These are phyloP conservation scores for Soucietia sequanensis DNA, from an alignment of 805 yeast genomes.

Conservation along the genomic window DNA sequence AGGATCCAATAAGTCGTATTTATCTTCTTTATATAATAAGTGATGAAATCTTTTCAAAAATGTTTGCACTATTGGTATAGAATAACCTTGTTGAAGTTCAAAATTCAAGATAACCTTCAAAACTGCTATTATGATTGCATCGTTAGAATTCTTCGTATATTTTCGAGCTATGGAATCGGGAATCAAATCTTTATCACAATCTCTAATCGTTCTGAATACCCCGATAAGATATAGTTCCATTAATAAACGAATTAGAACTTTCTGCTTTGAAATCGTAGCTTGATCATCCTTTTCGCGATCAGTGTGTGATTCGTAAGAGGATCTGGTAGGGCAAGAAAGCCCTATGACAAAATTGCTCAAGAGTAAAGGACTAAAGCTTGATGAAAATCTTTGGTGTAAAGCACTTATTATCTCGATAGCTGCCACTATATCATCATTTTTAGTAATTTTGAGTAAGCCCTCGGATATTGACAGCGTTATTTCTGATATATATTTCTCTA, in stretches of 20 bases:
- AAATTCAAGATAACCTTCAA: conserved; percentile 28
- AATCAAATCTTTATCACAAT: conserved; percentile 36
- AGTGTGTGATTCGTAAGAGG: conserved; percentile 14
- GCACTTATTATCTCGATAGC: conserved; percentile 67
- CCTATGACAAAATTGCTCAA: conserved; percentile 41
- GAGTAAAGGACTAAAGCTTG: conserved; percentile 50
- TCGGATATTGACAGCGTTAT: conserved; percentile 62
- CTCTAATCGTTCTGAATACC: conserved; percentile 47
- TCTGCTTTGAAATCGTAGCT: conserved; percentile 41
- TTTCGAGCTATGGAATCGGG: conserved; percentile 45
- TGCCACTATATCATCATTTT: conserved; percentile 57
- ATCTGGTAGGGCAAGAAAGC: conserved; percentile 27
- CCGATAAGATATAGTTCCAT: conserved; percentile 61
- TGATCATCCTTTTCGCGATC: conserved; percentile 33
- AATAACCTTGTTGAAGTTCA: conserved; percentile 26
- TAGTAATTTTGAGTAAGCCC: conserved; percentile 51
- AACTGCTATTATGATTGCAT: conserved; percentile 20
- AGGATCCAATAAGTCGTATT: conserved; percentile 20
- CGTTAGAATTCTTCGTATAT: conserved; percentile 17
- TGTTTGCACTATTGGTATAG: conserved; percentile 40
- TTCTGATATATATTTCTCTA: conserved; percentile 76
- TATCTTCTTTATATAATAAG: conserved; percentile 26
- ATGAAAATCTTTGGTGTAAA: conserved; percentile 71
- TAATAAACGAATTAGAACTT: conserved; percentile 48
- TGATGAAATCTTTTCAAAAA: conserved; percentile 49